These are phyloP conservation scores for Xylaria sp. DNA, from an alignment of 2,329 filamentous ascomycete genomes.

Conservation along the genomic window DNA sequence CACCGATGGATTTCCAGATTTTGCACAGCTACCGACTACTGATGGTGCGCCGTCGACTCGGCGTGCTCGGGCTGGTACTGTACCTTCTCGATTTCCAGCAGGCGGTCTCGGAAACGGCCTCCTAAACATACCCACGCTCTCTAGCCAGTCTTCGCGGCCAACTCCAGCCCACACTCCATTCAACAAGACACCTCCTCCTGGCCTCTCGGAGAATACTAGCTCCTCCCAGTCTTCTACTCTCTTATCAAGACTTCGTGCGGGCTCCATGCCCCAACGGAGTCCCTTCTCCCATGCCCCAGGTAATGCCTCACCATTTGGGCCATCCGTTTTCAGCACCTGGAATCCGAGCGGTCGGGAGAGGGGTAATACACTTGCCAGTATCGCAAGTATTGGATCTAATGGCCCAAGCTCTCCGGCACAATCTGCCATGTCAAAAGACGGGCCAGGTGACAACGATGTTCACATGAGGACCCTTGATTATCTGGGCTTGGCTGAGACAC, in stretches of 20 bases:
- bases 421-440: conserved; percentile 85
- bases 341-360: conserved; percentile 74
- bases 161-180: conserved; percentile 89
- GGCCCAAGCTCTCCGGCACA: conserved; percentile 86
- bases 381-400: conserved; percentile 88
- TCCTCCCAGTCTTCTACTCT: conserved; percentile 69
- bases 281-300: conserved; percentile 65
- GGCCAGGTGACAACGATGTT: conserved; percentile 84
- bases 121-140: conserved; percentile 59
- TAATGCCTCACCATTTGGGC: conserved; percentile 75
- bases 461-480: conserved; percentile 92
- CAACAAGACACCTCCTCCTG: conserved; percentile 72
- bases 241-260: conserved; percentile 84
- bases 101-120: conserved; percentile 69
- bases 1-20: conserved; percentile 93
- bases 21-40: conserved; percentile 73
- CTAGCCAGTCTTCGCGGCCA: conserved; percentile 80
- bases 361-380: conserved; percentile 81
- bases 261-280: conserved; percentile 90
- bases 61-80: conserved; percentile 87
- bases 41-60: conserved; percentile 71
- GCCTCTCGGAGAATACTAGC: conserved; percentile 54
- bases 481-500: conserved; percentile 90
- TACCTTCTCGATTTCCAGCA: conserved; percentile 92
- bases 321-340: conserved; percentile 91